phyloP scores from a whole-genome alignment of 2,329 filamentous ascomycete species.

The Aureobasidium sp. region DNA sequence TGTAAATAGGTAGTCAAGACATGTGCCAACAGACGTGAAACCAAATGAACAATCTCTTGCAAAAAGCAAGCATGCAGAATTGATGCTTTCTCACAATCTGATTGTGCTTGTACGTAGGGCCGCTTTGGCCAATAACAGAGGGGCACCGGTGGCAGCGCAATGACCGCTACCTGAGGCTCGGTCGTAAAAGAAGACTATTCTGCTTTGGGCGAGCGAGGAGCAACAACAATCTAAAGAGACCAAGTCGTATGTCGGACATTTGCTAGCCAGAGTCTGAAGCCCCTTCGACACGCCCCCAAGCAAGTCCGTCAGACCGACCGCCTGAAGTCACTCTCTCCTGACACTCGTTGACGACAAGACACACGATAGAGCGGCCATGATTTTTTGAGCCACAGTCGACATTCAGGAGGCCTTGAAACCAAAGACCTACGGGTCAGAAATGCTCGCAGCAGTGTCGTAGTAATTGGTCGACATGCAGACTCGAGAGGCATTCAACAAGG shows the following conservation, averaged over 20 bases:
- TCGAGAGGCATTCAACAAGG: conserved; percentile 8
- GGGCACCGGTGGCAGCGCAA: conserved; percentile 5
- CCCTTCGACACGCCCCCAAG: background rate
- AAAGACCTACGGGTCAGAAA: background rate
- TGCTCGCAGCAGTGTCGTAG: background rate
- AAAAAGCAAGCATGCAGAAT: background rate
- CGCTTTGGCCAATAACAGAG: conserved; percentile 14
- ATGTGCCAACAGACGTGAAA: background rate
- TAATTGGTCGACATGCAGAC: conserved; percentile 13
- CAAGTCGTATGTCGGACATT: background rate
- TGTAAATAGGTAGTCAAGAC: too few species aligned
- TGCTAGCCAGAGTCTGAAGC: conserved; percentile 5
- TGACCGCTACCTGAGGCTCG: conserved; percentile 10
- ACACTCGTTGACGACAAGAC: background rate
- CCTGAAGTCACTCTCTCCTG: background rate
- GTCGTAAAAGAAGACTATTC: conserved; percentile 12
- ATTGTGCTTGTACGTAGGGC: background rate
- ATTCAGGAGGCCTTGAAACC: background rate
- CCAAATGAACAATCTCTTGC: background rate
- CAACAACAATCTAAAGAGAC: conserved; percentile 13
- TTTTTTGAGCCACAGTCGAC: background rate
- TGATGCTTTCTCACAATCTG: conserved; percentile 3
- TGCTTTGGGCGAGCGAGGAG: conserved; percentile 8
- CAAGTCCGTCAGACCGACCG: background rate
- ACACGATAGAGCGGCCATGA: background rate